phyloP scores from a whole-genome alignment of 2,329 filamentous ascomycete genomes.

The Lomentospora prolificans region DNA sequence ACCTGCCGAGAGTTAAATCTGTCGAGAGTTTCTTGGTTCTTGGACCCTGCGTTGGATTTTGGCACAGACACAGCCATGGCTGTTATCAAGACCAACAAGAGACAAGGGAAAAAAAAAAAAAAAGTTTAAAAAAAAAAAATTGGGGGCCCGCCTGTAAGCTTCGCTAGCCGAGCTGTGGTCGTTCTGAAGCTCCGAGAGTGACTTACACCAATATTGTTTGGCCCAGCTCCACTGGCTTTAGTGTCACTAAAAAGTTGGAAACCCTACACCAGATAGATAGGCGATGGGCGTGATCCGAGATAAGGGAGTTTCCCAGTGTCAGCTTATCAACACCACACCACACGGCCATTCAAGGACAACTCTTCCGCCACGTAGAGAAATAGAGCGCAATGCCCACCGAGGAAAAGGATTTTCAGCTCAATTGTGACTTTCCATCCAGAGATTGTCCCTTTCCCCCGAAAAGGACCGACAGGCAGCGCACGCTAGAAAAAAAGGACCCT shows the following conservation, averaged over 20 bases:
- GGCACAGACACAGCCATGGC: no score
- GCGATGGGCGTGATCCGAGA: background rate
- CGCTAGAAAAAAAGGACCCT: no score
- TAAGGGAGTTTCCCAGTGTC: background rate
- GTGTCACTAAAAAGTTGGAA: no score
- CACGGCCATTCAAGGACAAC: background rate
- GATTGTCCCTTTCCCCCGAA: background rate
- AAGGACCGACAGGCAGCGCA: background rate
- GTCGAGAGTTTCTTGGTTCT: no score
- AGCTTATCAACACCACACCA: background rate
- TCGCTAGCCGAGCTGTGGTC: background rate
- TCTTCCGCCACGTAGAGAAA: background rate
- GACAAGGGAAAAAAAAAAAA: no score
- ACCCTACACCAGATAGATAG: background rate
- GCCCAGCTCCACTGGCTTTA: no score
- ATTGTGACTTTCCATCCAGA: background rate
- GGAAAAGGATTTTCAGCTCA: background rate
- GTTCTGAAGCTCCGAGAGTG: background rate
- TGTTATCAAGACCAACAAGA: no score
- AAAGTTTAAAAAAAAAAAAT: no score
- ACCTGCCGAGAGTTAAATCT: no score
- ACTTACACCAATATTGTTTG: no score
- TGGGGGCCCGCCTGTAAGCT: background rate
- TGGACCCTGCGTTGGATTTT: no score
- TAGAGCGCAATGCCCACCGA: background rate